phyloP scores from a whole-genome alignment of 2,329 filamentous ascomycete genomes.

The Colletotrichum sp. region DNA sequence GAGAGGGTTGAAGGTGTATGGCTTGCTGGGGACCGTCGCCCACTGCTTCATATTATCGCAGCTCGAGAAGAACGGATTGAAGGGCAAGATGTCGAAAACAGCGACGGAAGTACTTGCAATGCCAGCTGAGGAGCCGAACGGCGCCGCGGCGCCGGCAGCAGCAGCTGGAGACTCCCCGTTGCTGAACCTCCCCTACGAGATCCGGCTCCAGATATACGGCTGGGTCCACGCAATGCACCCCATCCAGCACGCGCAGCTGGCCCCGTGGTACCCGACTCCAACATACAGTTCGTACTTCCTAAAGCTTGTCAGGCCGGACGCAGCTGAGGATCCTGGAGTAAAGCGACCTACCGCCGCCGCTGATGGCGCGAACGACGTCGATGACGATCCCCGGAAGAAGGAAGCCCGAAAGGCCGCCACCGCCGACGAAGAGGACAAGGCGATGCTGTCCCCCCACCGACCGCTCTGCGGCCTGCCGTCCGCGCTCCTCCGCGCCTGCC shows the following conservation, averaged over 20 bases:
- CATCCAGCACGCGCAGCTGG: slow-evolving; percentile 41
- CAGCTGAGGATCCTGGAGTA: neutral
- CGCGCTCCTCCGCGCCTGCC: slow-evolving; percentile 40
- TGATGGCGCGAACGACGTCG: neutral
- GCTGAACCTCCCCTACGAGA: slow-evolving; percentile 46
- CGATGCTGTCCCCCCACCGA: slow-evolving; percentile 36
- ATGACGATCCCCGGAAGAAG: neutral
- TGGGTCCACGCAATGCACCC: slow-evolving; percentile 45
- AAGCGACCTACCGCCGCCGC: neutral
- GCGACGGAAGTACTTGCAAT: neutral
- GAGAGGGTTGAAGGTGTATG: neutral
- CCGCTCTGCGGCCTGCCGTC: slow-evolving; percentile 46
- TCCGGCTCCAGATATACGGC: slow-evolving; percentile 52
- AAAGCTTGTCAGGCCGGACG: slow-evolving; percentile 17
- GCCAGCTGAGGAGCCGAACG: neutral
- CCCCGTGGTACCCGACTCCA: slow-evolving; percentile 43
- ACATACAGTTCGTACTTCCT: slow-evolving; percentile 36
- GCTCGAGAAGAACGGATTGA: neutral
- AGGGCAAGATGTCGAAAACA: neutral
- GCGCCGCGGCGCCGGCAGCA: neutral
- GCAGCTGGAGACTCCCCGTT: slow-evolving; percentile 24
- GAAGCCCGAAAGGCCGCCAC: neutral
- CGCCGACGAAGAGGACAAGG: neutral
- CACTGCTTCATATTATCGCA: neutral
- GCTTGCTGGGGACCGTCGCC: neutral